A percentile compares a stretch with the other conserved stretches of the same genome.
These are phyloP conservation scores for Ceratobasidium sp. DNA, from an alignment of 1,284 basidiomycete genomes.

Conservation along the genomic window DNA sequence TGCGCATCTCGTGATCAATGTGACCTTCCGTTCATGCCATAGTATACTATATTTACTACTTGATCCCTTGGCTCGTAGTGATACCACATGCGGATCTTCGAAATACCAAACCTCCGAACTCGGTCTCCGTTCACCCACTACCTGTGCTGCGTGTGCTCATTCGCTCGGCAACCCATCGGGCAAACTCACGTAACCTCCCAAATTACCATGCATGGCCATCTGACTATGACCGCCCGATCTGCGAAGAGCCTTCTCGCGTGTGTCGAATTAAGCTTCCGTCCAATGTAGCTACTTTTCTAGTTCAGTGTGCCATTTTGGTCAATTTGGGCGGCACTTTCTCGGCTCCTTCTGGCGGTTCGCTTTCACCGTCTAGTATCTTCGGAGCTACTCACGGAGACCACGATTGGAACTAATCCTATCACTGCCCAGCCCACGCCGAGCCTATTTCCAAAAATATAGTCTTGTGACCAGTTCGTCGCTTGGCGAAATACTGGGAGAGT, in stretches of 20 bases:
- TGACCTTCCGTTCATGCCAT: too few species aligned
- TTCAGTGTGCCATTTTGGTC: too few species aligned
- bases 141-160: background rate
- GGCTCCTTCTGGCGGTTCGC: background rate
- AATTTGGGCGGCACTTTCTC: background rate
- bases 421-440: background rate
- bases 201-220: background rate
- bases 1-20: too few species aligned
- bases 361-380: background rate
- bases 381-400: background rate
- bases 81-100: background rate
- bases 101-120: background rate
- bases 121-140: background rate
- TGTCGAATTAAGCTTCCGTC: too few species aligned
- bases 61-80: too few species aligned
- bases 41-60: too few species aligned
- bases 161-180: background rate
- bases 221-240: background rate
- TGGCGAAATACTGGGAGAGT: background rate
- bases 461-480: slow-evolving; percentile 4
- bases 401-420: background rate
- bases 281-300: too few species aligned
- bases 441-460: background rate
- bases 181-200: background rate
- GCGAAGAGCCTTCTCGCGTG: too few species aligned